Evolutionary conservation across 2,329 filamentous ascomycete genomes (phyloP).

Genomic region (Zymoseptoria tritici): DNA sequence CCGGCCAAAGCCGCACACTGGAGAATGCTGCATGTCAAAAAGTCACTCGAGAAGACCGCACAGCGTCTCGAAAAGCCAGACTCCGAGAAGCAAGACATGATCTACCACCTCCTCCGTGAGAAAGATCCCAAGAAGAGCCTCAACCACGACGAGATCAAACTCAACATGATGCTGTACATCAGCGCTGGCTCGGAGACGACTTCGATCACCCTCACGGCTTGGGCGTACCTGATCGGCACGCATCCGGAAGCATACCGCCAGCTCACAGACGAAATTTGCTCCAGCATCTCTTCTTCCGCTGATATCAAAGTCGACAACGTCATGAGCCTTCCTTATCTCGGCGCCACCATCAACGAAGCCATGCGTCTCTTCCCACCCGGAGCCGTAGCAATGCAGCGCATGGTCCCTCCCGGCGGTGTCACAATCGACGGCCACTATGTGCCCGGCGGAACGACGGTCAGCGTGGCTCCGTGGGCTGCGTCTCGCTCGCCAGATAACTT

Average conservation of each 20-base stretch:
- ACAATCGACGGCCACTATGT: constrained; percentile 6
- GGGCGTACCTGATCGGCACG: constrained; percentile 4
- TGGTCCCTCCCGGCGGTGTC: constrained; percentile 1
- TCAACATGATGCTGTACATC: constrained; percentile 9
- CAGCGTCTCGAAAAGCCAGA: constrained; percentile 3
- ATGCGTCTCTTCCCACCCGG: constrained; percentile 9
- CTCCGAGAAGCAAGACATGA: constrained; percentile 1
- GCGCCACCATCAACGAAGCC: constrained; percentile 7
- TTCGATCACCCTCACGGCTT: constrained; percentile 3
- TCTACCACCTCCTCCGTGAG: constrained; percentile 2
- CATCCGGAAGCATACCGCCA: constrained; percentile 1
- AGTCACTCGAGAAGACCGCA: constrained; percentile 5
- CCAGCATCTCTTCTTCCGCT: background rate
- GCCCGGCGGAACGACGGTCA: constrained; percentile 6
- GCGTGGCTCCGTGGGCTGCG: constrained; percentile 4
- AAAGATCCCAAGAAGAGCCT: constrained; percentile 5
- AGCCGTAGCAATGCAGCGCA: constrained; percentile 1
- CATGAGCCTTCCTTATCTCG: constrained; percentile 4
- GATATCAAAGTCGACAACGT: constrained; percentile 4
- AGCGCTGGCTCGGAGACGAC: constrained; percentile 8
- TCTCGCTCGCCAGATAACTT: constrained; percentile 14
- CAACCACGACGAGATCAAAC: constrained; percentile 5
- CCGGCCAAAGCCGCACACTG: constrained; percentile 1
- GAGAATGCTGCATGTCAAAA: constrained; percentile 1
- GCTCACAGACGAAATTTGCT: constrained; percentile 2